Conservation (phyloP, 2,329 filamentous ascomycete species). For the Penicillium sp. region DNA sequence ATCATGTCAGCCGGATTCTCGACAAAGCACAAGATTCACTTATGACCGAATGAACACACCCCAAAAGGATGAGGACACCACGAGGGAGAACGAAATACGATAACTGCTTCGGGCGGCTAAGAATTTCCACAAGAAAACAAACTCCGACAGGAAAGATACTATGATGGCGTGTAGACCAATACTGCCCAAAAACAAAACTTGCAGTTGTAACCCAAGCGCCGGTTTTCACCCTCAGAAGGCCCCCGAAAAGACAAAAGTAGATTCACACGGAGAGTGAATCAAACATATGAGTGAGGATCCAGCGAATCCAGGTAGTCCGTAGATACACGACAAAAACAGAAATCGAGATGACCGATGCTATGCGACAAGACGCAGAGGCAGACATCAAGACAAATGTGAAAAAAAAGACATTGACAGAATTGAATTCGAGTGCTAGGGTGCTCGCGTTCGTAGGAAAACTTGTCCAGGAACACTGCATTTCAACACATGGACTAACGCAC, state of each 20-base stretch:
- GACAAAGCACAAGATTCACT: no score
- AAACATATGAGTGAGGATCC: conserved; percentile 1
- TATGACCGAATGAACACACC: no score
- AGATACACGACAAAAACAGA: conserved; percentile 20
- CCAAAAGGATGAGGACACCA: no score
- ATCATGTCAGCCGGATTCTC: no score
- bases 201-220: conserved; percentile 13
- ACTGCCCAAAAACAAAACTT: conserved; percentile 6
- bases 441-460: neutral
- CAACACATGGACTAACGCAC: conserved; percentile 10
- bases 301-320: conserved; percentile 4
- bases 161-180: conserved; percentile 5
- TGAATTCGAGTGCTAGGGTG: neutral
- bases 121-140: neutral
- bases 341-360: conserved; percentile 7
- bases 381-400: neutral
- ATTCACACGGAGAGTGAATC: conserved; percentile 2
- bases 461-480: neutral
- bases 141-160: neutral
- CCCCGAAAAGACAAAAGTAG: conserved; percentile 3
- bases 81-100: no score
- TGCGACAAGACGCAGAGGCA: conserved; percentile 1
- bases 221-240: neutral
- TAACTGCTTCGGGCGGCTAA: neutral
- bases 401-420: conserved; percentile 4